Conservation (phyloP, 1,284 basidiomycete genomes). For the Violaceomyces palustris region DNA sequence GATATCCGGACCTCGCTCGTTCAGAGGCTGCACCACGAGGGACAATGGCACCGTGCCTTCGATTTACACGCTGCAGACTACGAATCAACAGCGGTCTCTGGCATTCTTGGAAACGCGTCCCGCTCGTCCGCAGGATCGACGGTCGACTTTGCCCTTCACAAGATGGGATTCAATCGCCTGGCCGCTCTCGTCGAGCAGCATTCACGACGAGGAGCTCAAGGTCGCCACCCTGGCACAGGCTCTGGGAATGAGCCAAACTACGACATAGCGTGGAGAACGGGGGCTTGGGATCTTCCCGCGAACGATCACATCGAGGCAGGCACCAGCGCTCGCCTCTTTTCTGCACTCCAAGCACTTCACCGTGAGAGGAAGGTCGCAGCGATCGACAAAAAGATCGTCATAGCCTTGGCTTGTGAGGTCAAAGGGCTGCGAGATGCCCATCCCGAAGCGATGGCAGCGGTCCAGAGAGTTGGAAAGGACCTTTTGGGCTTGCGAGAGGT, state of each 20-base stretch:
- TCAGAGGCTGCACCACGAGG: conserved; percentile 82
- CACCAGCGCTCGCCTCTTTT: conserved; percentile 62
- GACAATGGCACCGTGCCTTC: conserved; percentile 84
- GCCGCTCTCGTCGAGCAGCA: conserved; percentile 57
- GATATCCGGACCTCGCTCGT: conserved; percentile 73
- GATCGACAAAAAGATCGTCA: conserved; percentile 9
- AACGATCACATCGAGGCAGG: conserved; percentile 2
- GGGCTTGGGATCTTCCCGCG: conserved; percentile 71
- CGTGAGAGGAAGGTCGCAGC: conserved; percentile 55
- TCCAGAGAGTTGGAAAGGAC: conserved; percentile 12
- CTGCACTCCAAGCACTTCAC: conserved; percentile 63
- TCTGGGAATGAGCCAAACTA: conserved; percentile 65
- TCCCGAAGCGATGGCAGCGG: conserved; percentile 15
- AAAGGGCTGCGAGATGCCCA: conserved; percentile 12
- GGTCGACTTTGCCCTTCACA: conserved; percentile 59
- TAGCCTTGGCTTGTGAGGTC: conserved; percentile 17
- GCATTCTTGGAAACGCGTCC: too few species aligned
- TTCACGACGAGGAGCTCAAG: not conserved
- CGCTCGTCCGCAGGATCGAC: not conserved
- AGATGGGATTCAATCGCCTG: conserved; percentile 79
- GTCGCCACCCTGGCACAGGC: conserved; percentile 46
- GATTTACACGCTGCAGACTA: conserved; percentile 78
- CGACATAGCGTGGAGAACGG: conserved; percentile 80
- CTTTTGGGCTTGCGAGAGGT: conserved; percentile 31
- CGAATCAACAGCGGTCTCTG: too few species aligned